phyloP scores from a whole-genome alignment of 192 early-diverging fungal species.

The Rhizophagus clarus region DNA sequence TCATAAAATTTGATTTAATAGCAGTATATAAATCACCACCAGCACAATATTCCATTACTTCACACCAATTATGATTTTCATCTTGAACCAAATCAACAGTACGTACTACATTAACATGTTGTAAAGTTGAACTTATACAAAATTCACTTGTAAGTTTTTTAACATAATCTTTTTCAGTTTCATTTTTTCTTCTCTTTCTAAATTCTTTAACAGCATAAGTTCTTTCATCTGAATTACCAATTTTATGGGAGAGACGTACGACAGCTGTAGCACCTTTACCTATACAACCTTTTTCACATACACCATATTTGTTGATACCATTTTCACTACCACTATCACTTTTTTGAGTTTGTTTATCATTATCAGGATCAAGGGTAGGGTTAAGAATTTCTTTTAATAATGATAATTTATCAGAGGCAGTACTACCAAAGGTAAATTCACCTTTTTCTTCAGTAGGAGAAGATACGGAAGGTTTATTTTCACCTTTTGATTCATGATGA shows the following conservation, averaged over 20 bases:
- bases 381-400: conserved; percentile 28
- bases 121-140: conserved; percentile 89
- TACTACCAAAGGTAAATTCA: background rate
- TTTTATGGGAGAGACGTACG: conserved; percentile 81
- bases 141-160: conserved; percentile 96
- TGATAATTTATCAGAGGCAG: background rate
- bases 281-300: conserved; percentile 72
- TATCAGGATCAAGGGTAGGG: conserved; percentile 33
- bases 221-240: conserved; percentile 64
- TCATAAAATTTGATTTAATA: conserved; percentile 78
- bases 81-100: conserved; percentile 98
- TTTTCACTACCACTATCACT: conserved; percentile 30
- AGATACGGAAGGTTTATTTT: background rate
- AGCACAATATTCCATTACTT: conserved; percentile 84
- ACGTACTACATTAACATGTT: conserved; percentile 89
- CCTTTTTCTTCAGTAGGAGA: conserved; percentile 1
- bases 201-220: conserved; percentile 94
- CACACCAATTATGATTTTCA: conserved; percentile 79
- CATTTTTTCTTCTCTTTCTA: conserved; percentile 79
- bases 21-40: conserved; percentile 90
- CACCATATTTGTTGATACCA: conserved; percentile 78
- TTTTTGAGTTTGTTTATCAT: conserved; percentile 38
- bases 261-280: conserved; percentile 92
- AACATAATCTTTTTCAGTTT: conserved; percentile 91
- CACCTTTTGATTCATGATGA: conserved; percentile 8